phyloP scores from a whole-genome alignment of 371 early-diverging fungal species.

The Entomophthora muscae region DNA sequence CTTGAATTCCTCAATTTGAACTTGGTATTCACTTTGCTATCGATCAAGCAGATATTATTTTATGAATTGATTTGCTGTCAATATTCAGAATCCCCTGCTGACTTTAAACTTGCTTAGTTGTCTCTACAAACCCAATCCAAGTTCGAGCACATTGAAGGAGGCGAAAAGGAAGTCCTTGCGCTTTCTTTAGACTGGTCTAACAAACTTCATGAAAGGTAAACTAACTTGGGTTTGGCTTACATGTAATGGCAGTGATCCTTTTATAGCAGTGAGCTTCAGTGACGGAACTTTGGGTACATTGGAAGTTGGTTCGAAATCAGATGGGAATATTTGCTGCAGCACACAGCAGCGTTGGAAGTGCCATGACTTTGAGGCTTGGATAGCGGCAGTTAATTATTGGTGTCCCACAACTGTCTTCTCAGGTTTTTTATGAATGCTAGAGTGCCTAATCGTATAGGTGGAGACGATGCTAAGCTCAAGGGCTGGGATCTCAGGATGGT shows the following conservation, averaged over 20 bases:
- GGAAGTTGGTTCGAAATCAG: neutral
- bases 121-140: neutral
- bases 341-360: neutral
- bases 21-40: too few relatives aligned
- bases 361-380: constrained; percentile 1
- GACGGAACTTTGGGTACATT: neutral
- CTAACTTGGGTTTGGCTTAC: neutral
- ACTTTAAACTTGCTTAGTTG: neutral
- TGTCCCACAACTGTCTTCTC: neutral
- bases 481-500: constrained; percentile 6
- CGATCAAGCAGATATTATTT: too few relatives aligned
- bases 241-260: neutral
- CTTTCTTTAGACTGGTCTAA: constrained; percentile 3
- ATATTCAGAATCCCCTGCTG: neutral
- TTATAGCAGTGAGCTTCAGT: neutral
- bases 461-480: constrained; percentile 6
- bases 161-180: neutral
- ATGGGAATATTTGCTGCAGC: neutral
- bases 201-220: neutral
- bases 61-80: too few relatives aligned
- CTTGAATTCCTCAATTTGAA: too few relatives aligned
- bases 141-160: neutral
- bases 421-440: neutral
- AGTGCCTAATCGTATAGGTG: neutral
- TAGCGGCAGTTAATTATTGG: neutral